phyloP scores from a whole-genome alignment of 2,329 filamentous ascomycete species.

The Diaporthe sp. region DNA sequence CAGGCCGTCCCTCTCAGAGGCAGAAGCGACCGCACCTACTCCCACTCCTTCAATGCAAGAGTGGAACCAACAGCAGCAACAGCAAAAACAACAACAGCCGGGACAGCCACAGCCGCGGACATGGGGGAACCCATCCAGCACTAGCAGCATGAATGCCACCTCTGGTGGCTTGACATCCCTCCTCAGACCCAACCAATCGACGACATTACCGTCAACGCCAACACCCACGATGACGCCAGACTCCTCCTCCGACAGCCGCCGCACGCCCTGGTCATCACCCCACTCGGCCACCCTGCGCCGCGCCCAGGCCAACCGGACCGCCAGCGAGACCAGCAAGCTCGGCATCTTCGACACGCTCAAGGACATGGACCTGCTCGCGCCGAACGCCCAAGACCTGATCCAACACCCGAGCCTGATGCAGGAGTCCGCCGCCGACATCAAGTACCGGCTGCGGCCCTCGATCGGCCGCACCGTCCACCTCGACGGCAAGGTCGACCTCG shows the following conservation, averaged over 20 bases:
- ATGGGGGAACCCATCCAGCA: neutral
- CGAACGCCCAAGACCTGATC: slow-evolving; percentile 46
- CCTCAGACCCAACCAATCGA: neutral
- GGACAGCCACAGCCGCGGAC: neutral
- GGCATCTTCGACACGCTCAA: slow-evolving; percentile 43
- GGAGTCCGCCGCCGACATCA: slow-evolving; percentile 41
- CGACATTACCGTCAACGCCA: neutral
- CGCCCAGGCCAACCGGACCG: neutral
- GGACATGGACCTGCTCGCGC: slow-evolving; percentile 33
- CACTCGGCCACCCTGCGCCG: neutral
- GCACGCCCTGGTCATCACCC: neutral
- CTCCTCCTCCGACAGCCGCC: neutral
- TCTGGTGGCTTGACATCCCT: neutral
- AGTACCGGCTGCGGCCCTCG: slow-evolving; percentile 54
- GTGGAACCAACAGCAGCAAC: slow-evolving; percentile 13
- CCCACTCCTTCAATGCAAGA: slow-evolving; percentile 10
- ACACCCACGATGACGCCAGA: neutral
- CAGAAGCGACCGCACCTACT: slow-evolving; percentile 24
- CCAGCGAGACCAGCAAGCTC: slow-evolving; percentile 14
- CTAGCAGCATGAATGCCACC: neutral
- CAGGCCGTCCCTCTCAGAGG: slow-evolving; percentile 23
- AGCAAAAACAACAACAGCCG: slow-evolving; percentile 11
- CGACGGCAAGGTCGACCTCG: slow-evolving; percentile 55
- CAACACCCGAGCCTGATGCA: slow-evolving; percentile 42
- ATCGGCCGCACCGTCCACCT: slow-evolving; percentile 60